Evolutionary conservation across 345 rosid species (phyloP).

Genomic region (Gossypioides kirkii): DNA sequence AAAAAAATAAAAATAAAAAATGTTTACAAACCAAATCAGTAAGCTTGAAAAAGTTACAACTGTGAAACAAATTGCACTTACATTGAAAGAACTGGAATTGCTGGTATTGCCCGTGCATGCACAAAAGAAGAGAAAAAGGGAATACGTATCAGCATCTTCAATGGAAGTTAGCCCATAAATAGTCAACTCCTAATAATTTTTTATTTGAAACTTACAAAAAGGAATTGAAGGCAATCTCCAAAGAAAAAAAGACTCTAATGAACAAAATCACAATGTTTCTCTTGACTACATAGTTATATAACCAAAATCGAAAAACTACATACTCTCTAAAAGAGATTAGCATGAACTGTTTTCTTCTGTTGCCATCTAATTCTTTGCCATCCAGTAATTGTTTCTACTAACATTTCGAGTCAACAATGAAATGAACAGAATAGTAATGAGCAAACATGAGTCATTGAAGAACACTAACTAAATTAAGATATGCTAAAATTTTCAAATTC

Average conservation of each 20-base stretch:
- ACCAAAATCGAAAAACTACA: neutral
- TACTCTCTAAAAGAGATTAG: neutral
- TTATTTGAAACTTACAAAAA: neutral
- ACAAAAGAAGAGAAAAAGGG: constrained; percentile 27
- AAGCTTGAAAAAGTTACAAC: constrained; percentile 5
- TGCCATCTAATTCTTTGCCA: too few relatives aligned
- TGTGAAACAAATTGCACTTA: constrained; percentile 40
- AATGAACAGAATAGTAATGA: too few relatives aligned
- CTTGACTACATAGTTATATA: neutral
- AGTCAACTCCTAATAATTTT: neutral
- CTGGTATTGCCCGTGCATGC: constrained; percentile 54
- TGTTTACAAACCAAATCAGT: neutral
- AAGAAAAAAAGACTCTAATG: neutral
- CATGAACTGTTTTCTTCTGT: neutral
- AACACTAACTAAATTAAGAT: neutral
- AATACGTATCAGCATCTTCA: constrained; percentile 27
- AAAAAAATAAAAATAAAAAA: neutral
- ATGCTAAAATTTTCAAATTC: neutral
- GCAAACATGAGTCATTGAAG: neutral
- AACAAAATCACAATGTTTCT: neutral
- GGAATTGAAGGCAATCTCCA: neutral
- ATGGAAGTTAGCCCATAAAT: neutral
- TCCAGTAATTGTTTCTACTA: too few relatives aligned
- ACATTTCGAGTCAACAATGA: too few relatives aligned
- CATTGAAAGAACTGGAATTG: constrained; percentile 96